Evolutionary conservation across 2,329 filamentous ascomycete species (phyloP).

Genomic region (Teratosphaeriaceae sp.): DNA sequence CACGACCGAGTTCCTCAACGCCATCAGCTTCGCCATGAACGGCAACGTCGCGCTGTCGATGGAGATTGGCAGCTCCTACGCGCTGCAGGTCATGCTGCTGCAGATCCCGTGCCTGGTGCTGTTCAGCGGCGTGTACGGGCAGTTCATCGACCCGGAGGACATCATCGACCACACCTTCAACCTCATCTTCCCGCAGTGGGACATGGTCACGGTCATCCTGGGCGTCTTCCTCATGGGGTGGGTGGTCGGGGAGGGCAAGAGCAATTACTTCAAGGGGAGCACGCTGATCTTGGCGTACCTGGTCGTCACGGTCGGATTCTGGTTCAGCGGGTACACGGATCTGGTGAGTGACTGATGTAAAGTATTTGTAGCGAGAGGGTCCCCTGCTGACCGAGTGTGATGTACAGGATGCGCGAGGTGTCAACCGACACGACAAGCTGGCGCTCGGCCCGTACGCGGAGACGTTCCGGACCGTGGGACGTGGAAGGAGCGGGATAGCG

Average conservation of each 20-base stretch:
- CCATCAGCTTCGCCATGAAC: conserved; percentile 99
- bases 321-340: conserved; percentile 64
- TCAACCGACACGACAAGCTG: conserved; percentile 40
- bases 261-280: conserved; percentile 99
- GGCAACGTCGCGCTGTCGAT: conserved; percentile 97
- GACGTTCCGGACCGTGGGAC: conserved; percentile 39
- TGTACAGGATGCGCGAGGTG: conserved; percentile 32
- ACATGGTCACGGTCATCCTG: conserved; percentile 94
- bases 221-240: conserved; percentile 96
- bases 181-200: conserved; percentile 96
- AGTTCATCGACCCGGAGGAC: conserved; percentile 48
- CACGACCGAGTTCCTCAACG: conserved; percentile 97
- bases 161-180: conserved; percentile 62
- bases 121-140: conserved; percentile 72
- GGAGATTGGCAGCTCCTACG: conserved; percentile 98
- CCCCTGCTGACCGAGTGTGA: conserved; percentile 5
- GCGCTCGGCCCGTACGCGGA: conserved; percentile 26
- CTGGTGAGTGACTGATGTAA: conserved; percentile 26
- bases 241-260: conserved; percentile 98
- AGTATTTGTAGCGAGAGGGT: neutral
- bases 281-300: conserved; percentile 90
- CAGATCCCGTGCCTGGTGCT: conserved; percentile 90
- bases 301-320: conserved; percentile 88
- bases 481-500: conserved; percentile 30
- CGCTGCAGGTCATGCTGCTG: conserved; percentile 87